A percentile compares a stretch with the other conserved stretches of the same genome.
phyloP scores from a whole-genome alignment of 768 basidiomycete species.

The Leccinum longicurvipes region DNA sequence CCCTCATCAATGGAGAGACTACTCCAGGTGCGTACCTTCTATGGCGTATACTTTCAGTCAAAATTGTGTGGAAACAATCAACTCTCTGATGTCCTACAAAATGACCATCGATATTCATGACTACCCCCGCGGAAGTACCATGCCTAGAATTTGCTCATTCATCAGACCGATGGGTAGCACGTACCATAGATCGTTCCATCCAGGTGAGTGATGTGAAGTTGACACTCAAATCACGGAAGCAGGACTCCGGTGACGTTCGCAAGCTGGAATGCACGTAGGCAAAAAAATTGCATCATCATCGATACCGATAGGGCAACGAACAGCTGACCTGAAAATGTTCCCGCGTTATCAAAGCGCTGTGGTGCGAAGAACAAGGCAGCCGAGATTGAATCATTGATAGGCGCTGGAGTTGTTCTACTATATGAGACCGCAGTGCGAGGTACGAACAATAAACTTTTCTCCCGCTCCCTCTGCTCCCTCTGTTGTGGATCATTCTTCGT shows the following conservation, averaged over 20 bases:
- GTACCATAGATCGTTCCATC: not conserved
- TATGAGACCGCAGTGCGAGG: not conserved
- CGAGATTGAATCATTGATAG: not conserved
- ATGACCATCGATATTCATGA: not conserved
- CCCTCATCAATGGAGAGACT: not conserved
- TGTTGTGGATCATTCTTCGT: not conserved
- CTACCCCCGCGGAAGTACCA: not conserved
- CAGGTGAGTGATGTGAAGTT: not conserved
- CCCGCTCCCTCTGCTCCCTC: not conserved
- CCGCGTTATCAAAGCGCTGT: not conserved
- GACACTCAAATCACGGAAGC: not conserved
- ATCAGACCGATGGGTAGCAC: not conserved
- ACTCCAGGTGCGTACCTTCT: not conserved
- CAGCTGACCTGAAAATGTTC: not conserved
- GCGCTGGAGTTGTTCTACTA: not conserved
- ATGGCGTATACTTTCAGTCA: not conserved
- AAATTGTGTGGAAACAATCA: not conserved
- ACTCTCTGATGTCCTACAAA: not conserved
- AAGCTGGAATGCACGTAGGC: conserved; percentile 2
- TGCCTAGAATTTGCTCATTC: not conserved
- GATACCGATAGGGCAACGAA: not conserved
- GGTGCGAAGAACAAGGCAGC: not conserved
- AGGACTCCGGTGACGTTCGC: not conserved
- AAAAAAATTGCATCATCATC: conserved; percentile 1
- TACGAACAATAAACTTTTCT: not conserved